Percentiles rank a stretch among this genome's conserved stretches.
phyloP scores from a whole-genome alignment of 2,329 filamentous ascomycete species.

The Thelonectria rubi region DNA sequence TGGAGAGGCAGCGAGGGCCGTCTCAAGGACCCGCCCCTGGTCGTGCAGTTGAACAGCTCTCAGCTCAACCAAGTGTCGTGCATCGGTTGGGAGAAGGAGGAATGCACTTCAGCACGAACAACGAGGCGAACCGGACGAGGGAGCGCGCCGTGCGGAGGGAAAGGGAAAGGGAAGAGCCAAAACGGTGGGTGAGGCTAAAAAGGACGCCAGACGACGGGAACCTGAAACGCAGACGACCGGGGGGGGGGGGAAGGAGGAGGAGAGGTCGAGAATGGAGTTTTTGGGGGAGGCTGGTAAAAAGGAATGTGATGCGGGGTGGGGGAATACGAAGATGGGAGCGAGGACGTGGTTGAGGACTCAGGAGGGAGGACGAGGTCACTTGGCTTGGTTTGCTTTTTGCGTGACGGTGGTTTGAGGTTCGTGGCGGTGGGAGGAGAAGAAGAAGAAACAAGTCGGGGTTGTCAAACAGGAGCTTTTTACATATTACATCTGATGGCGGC shows the following conservation, averaged over 20 bases:
- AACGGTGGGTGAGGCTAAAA: constrained; percentile 15
- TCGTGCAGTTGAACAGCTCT: neutral
- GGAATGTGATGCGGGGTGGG: constrained; percentile 12
- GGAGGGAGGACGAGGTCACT: neutral
- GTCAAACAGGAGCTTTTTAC: no score
- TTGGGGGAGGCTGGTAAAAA: constrained; percentile 9
- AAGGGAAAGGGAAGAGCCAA: constrained; percentile 1
- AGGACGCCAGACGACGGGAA: constrained; percentile 22
- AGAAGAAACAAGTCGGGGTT: no score
- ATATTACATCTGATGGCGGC: no score
- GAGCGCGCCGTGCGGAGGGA: constrained; percentile 16
- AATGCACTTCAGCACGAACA: neutral
- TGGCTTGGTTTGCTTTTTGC: neutral
- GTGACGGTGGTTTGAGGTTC: neutral
- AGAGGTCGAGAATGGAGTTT: constrained; percentile 8
- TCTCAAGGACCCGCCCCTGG: neutral
- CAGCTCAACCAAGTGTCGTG: neutral
- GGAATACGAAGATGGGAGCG: constrained; percentile 13
- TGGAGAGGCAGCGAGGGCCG: neutral
- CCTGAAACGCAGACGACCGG: constrained; percentile 32
- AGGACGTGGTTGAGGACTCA: neutral
- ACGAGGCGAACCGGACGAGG: neutral
- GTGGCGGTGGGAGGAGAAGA: no score
- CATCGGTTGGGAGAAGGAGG: neutral
- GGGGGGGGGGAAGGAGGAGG: no score